Conservation (phyloP, 441 rosid species). For the Pelargonium australe region DNA sequence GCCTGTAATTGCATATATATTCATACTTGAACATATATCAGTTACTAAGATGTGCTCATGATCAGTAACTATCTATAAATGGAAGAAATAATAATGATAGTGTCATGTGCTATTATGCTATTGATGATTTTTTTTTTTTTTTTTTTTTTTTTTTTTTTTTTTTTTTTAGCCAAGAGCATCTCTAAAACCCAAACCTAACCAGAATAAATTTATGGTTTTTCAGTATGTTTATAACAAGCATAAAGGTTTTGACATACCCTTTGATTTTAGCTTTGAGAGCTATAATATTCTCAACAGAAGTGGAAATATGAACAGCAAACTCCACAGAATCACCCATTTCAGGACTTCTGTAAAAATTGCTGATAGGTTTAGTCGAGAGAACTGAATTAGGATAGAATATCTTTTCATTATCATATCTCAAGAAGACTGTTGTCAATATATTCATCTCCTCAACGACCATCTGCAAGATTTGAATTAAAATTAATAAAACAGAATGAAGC, state of each 20-base stretch:
- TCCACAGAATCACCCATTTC: constrained; percentile 36
- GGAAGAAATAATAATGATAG: too few relatives aligned
- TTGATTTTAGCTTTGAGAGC: constrained; percentile 23
- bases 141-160: too few relatives aligned
- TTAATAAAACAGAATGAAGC: background rate
- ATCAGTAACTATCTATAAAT: too few relatives aligned
- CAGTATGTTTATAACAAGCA: too few relatives aligned
- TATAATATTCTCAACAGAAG: constrained; percentile 23
- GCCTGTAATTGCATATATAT: background rate
- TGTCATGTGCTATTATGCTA: too few relatives aligned
- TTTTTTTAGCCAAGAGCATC: too few relatives aligned
- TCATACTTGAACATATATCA: too few relatives aligned
- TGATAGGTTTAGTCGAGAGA: constrained; percentile 33
- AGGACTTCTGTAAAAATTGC: constrained; percentile 39
- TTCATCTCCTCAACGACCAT: constrained; percentile 29
- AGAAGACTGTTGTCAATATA: constrained; percentile 32
- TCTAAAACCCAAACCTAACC: too few relatives aligned
- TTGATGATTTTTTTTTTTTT: too few relatives aligned
- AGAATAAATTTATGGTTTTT: too few relatives aligned
- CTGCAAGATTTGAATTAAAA: constrained; percentile 19
- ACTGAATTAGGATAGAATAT: constrained; percentile 40
- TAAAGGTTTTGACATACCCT: constrained; percentile 17
- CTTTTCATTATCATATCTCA: constrained; percentile 42
- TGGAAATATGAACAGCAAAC: constrained; percentile 29
- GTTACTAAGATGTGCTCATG: too few relatives aligned